Base-by-base conservation (phyloP, 1,139 yeast genomes). In the Magnusiomyces magnusii region DNA sequence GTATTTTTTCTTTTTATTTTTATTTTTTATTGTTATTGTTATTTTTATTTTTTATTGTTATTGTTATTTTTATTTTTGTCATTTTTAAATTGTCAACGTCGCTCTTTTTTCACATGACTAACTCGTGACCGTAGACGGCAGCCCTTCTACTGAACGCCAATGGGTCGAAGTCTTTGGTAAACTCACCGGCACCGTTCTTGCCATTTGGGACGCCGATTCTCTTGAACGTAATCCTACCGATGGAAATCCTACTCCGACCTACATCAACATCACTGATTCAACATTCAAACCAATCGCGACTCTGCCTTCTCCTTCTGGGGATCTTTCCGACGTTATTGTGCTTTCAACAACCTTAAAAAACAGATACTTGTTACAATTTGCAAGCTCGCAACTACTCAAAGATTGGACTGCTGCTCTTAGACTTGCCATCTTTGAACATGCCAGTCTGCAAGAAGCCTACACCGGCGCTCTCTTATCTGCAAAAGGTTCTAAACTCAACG, bases 151-250 rank as follows among this genome's bases (percentile, higher is more conserved):
- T 0, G 90, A 86, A 58, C 78, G 97, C 57, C 81, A 81, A 67
- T 93, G 99, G 99, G 80, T 80, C 61, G 97, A 93, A 71, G 97
- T 91, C 21, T 93, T 87, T 71, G 98, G 96, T 53, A 90, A 89
- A 31, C 77, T 93, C 54, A 83, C 90, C 9, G 99, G 99, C 19
- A 88, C 91, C 61, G 96, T 91, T 67, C 76, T 93, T 62, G 95
- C 97, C 0, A 82, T 89, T 64, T 92, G 97, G 97, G 92, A 90
- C 71, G 95, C 96, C 0, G 85, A 85, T 51, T 81, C 81, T 62
- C 76, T 91, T 62, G 87, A 88, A 34, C 79, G 77, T 60, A 80
- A 61, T 25, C 68, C 65, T 53, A n/a, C 28, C 13, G 50, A 25
- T 1, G 21, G 23, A 5, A 73, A 70, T 54, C 70, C 75, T 49